Conservation (phyloP, 129 eudicot species). For the Heracleum sosnowskyi region DNA sequence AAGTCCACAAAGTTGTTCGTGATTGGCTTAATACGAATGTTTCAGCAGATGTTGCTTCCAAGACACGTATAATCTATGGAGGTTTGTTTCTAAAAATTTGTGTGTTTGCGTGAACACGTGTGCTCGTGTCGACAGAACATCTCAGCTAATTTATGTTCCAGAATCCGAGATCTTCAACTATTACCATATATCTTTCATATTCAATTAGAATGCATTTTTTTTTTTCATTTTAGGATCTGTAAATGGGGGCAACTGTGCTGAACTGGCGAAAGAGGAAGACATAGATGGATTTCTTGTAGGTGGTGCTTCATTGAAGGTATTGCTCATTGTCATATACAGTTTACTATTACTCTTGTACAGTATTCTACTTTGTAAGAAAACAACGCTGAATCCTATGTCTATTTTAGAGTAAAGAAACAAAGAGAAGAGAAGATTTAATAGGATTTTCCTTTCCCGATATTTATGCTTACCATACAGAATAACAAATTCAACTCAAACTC, state of each 20-base stretch:
- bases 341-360: not conserved
- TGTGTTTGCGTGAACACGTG: not conserved
- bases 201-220: not conserved
- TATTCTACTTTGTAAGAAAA: not conserved
- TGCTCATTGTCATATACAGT: not conserved
- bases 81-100: conserved; percentile 10
- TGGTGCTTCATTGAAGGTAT: conserved; percentile 11
- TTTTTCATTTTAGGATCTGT: conserved; percentile 63
- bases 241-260: conserved; percentile 24
- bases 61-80: conserved; percentile 3
- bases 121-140: not conserved
- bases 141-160: not conserved
- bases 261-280: conserved; percentile 12
- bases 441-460: not conserved
- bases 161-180: not conserved
- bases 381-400: not conserved
- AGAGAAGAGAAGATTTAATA: not conserved
- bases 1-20: conserved; percentile 1
- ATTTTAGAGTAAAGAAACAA: not conserved
- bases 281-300: conserved; percentile 14
- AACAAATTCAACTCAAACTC: not conserved
- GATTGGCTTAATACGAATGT: not conserved
- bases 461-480: not conserved
- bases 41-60: not conserved
- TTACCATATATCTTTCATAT: not conserved